phyloP scores from a whole-genome alignment of 2,329 filamentous ascomycete species.

The Grosmannia serpens region DNA sequence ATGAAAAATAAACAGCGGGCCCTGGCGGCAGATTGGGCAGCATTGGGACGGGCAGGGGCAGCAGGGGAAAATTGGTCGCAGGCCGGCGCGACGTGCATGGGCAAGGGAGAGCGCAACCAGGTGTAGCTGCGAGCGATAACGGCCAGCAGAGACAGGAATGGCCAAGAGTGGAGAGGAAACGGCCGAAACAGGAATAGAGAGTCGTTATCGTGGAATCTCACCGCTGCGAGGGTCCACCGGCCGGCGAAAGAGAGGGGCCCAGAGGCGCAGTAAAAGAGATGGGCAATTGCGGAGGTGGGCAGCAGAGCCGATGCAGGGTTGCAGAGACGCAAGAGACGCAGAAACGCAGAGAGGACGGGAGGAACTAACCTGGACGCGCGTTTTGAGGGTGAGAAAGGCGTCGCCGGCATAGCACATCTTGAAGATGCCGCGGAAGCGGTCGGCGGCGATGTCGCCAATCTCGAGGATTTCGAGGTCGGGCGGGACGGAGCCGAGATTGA shows the following conservation, averaged over 20 bases:
- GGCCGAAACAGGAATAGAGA: background rate
- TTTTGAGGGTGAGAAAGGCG: constrained; percentile 89
- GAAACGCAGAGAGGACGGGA: background rate
- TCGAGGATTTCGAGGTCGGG: constrained; percentile 94
- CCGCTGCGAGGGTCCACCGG: constrained; percentile 2
- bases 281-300: background rate
- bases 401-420: constrained; percentile 98
- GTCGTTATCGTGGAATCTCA: background rate
- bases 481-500: constrained; percentile 90
- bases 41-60: too few relatives aligned
- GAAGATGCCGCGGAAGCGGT: constrained; percentile 95
- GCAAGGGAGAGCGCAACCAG: background rate
- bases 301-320: background rate
- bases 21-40: background rate
- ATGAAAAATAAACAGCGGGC: background rate
- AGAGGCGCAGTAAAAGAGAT: background rate
- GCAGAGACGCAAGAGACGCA: too few relatives aligned
- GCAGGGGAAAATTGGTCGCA: background rate
- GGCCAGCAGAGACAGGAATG: background rate
- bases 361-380: constrained; percentile 70
- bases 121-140: too few relatives aligned
- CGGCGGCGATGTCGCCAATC: constrained; percentile 93
- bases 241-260: background rate
- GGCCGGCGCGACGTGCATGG: background rate
- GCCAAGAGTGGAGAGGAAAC: background rate